These are phyloP conservation scores for Lineolata rhizophorae DNA, from an alignment of 495 filamentous ascomycete genomes.

Conservation along the genomic window DNA sequence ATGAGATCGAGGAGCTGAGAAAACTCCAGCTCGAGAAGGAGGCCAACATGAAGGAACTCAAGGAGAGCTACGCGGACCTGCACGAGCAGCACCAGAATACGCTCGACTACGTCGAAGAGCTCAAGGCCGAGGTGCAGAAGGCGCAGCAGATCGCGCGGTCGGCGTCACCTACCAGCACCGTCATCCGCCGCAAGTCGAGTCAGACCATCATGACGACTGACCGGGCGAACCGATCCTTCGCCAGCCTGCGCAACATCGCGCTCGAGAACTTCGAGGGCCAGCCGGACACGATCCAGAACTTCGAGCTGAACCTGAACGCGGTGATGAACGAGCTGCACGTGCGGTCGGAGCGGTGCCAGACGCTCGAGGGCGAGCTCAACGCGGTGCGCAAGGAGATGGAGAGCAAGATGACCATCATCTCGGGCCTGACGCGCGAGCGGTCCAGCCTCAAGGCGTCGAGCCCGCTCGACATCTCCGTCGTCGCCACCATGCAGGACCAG, in stretches of 20 bases:
- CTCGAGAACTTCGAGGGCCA: conserved; percentile 60
- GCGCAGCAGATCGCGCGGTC: conserved; percentile 39
- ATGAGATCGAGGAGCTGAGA: conserved; percentile 51
- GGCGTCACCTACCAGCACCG: conserved; percentile 40
- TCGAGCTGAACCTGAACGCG: conserved; percentile 74
- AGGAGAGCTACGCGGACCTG: conserved; percentile 57
- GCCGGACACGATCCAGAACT: conserved; percentile 74
- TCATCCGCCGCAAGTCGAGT: conserved; percentile 84
- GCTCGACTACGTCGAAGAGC: conserved; percentile 64
- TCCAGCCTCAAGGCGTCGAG: conserved; percentile 64
- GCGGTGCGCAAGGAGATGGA: conserved; percentile 90
- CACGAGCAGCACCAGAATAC: conserved; percentile 64
- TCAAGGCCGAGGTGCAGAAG: conserved; percentile 68
- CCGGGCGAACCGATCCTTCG: conserved; percentile 80
- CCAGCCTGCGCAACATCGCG: conserved; percentile 69
- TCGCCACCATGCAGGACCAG: conserved; percentile 73
- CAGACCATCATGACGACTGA: conserved; percentile 80
- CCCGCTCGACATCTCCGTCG: conserved; percentile 79
- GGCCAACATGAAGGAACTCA: conserved; percentile 42
- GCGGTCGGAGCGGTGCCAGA: conserved; percentile 71
- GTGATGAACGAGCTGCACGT: conserved; percentile 82
- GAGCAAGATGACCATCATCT: conserved; percentile 79
- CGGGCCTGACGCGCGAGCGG: conserved; percentile 76
- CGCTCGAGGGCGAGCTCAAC: conserved; percentile 67
- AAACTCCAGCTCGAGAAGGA: conserved; percentile 55